Evolutionary conservation across 257 asterid species (phyloP), one percentile per base, ranked within the genome.

Genomic region (Penstemon newberryi): DNA sequence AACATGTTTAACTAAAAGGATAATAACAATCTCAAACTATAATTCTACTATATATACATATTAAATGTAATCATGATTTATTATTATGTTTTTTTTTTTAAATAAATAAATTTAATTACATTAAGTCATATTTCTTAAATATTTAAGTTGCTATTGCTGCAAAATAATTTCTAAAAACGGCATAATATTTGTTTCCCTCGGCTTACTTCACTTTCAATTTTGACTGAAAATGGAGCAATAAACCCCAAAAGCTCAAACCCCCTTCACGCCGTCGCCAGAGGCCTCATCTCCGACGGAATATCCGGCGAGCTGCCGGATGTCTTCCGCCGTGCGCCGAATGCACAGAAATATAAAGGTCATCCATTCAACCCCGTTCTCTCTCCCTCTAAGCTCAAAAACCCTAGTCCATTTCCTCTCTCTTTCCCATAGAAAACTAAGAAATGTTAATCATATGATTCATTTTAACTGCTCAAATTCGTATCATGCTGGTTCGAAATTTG

Each of bases 231-330:
- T 69, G 75, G 65, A 40, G 65, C 70, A 9, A 51, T 62, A 56
- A 70, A 51, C 38, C 70, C 81, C 78, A 18, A 11, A 58, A 61
- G 58, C 73, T 67, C 65, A 80, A 81, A 72, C 81, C 85, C 81
- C 70, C 63, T 43, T 33, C 40, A 58, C 63, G 74, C 81, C 72
- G 64, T 52, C 73, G 82, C 84, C 85, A 84, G 87, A 11, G 74
- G 72, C 41, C 66, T 54, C 58, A 66, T 55, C 67, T 18, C 79
- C 79, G 86, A 73, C 83, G 61, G 3, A 0, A n/a, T 42, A 62
- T 43, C 82, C 75, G 91, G 87, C 72, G 70, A 15, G 6, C 44
- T 6, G 69, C 73, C 82, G 84, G 65, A 92, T 92, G 96, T 80
- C 80, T 79, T 89, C 87, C 40, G 64, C 81, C 55, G 73, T 81